A percentile compares a stretch with the other conserved stretches of the same genome.
Conservation (phyloP, 441 rosid genomes). For the Gossypium aridum region DNA sequence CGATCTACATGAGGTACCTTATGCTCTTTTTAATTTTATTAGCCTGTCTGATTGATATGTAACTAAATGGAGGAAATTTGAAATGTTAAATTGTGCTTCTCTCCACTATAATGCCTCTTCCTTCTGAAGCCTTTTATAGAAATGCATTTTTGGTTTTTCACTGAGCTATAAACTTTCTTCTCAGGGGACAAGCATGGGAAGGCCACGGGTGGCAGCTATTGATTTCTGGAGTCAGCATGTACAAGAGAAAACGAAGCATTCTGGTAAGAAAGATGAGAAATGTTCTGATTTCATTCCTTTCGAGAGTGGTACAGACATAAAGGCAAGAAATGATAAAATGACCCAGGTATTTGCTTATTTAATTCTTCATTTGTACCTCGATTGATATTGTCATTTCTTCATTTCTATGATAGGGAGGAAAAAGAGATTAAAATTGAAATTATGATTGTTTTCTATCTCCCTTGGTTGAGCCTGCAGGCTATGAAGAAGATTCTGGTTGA, state of each 20-base stretch:
- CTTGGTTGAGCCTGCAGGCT: conserved; percentile 44
- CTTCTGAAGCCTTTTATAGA: neutral
- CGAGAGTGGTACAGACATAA: conserved; percentile 21
- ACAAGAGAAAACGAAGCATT: conserved; percentile 20
- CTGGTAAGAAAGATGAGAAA: conserved; percentile 23
- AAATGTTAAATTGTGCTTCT: neutral
- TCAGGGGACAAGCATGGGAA: conserved; percentile 28
- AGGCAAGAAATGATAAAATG: conserved; percentile 39
- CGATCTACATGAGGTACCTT: conserved; percentile 43
- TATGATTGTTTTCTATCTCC: neutral
- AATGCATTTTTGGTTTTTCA: conserved; percentile 6
- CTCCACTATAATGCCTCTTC: neutral
- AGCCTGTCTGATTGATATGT: conserved; percentile 2
- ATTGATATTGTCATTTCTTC: conserved; percentile 5
- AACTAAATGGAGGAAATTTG: neutral
- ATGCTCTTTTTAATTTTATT: conserved; percentile 1
- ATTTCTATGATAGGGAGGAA: neutral
- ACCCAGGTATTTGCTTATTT: conserved; percentile 44
- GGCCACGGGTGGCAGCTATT: conserved; percentile 13
- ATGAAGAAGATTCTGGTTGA: conserved; percentile 59
- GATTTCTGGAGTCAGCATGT: conserved; percentile 17
- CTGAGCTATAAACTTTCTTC: conserved; percentile 10
- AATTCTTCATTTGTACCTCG: neutral
- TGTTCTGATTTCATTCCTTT: conserved; percentile 14
- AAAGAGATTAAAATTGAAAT: neutral